phyloP scores from a whole-genome alignment of 768 basidiomycete genomes.

The Leccinum truebloodii region DNA sequence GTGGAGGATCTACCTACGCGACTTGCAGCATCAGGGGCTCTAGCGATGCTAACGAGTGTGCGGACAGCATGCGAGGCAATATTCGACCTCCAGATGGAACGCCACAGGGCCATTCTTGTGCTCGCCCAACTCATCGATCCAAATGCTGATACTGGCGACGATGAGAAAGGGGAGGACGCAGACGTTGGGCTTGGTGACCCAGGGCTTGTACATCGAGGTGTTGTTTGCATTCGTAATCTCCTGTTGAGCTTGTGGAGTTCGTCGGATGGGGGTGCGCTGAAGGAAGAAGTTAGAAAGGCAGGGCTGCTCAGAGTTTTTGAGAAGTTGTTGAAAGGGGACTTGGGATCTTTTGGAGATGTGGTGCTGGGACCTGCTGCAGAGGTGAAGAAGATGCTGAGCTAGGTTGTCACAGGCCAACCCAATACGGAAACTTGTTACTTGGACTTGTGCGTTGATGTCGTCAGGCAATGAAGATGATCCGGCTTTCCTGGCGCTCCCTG shows the following conservation, averaged over 20 bases:
- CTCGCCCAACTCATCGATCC: conserved; percentile 71
- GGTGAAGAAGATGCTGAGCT: conserved; percentile 42
- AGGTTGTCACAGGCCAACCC: not conserved
- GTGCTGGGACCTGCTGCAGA: conserved; percentile 54
- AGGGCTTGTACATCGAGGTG: conserved; percentile 76
- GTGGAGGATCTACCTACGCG: conserved; percentile 84
- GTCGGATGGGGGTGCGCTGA: conserved; percentile 42
- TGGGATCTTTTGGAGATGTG: conserved; percentile 36
- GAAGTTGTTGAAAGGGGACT: conserved; percentile 45
- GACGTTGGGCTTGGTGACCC: conserved; percentile 37
- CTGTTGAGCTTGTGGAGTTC: conserved; percentile 46
- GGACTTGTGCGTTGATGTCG: conserved; percentile 13
- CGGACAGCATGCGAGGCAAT: conserved; percentile 60
- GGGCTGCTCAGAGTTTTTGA: conserved; percentile 58
- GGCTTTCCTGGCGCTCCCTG: conserved; percentile 45
- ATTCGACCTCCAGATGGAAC: conserved; percentile 64
- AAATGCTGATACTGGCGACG: conserved; percentile 36
- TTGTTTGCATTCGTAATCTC: conserved; percentile 73
- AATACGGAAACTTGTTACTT: conserved; percentile 2
- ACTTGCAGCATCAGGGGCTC: conserved; percentile 86
- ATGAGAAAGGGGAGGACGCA: conserved; percentile 40
- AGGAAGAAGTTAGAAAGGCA: conserved; percentile 49
- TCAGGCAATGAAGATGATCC: conserved; percentile 19
- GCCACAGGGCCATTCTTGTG: conserved; percentile 61
- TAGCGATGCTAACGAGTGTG: conserved; percentile 76